phyloP scores from a whole-genome alignment of 192 early-diverging fungal species.

The Piromyces sp. region DNA sequence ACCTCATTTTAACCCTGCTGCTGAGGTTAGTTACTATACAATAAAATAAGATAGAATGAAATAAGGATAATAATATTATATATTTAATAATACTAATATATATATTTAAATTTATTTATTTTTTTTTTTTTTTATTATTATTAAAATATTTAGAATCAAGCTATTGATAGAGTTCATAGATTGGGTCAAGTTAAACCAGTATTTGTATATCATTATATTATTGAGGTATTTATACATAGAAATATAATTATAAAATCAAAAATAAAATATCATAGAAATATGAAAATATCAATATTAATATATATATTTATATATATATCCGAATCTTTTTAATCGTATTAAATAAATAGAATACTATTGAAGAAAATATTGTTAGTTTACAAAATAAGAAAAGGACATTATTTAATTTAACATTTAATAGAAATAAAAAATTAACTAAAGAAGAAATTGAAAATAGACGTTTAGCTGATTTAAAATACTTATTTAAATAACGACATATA shows the following conservation, averaged over 20 bases:
- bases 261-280: too few species aligned
- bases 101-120: background rate
- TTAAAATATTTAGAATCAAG: constrained; percentile 37
- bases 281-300: too few species aligned
- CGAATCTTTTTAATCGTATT: too few species aligned
- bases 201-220: constrained; percentile 46
- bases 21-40: background rate
- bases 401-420: background rate
- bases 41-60: too few species aligned
- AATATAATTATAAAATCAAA: too few species aligned
- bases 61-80: too few species aligned
- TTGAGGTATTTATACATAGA: too few species aligned
- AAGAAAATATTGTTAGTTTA: constrained; percentile 68
- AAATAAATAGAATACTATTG: constrained; percentile 55
- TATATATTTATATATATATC: too few species aligned
- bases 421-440: background rate
- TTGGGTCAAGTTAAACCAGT: constrained; percentile 52
- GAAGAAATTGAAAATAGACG: background rate
- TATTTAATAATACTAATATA: background rate
- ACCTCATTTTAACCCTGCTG: background rate
- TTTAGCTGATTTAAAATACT: background rate
- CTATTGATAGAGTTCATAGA: constrained; percentile 65
- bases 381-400: constrained; percentile 57
- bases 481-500: background rate
- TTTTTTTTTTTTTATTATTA: background rate